Evolutionary conservation across 2,329 filamentous ascomycete genomes (phyloP), one percentile per base, ranked within the genome.

Genomic region (Trichoderma sp.): DNA sequence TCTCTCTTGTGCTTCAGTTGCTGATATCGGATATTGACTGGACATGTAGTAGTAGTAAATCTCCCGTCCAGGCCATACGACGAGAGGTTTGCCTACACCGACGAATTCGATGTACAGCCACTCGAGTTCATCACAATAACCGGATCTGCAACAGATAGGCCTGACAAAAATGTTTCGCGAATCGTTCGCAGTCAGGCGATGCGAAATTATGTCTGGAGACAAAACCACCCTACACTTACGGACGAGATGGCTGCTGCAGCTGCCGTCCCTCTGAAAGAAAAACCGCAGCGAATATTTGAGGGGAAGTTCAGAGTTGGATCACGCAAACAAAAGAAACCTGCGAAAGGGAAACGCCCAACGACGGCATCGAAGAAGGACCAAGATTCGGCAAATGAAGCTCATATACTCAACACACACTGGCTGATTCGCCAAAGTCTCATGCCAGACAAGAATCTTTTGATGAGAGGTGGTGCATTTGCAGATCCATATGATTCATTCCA

Each of bases 71-170:
- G 45, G 8, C 22, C 59, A 25, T 22, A 52, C 22, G 59, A 63
- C 48, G 34, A 64, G 29, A 54, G 48, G 7, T 42, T 54, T 29
- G 42, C 60, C 17, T 64, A 34, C 48, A 64, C 48, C 5, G 22
- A 64, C 45, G 60, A 54, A n/a, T 54, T 54, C n/a, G 60, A 64
- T 54, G 60, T 53, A 32, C 60, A 64, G 29, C 60, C 60, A 12
- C 50, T 64, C 25, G 60, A 64, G 17, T 64, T 64, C 8, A 42
- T 64, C 48, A 53, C 60, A 32, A 34, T 64, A 7, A 64, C 60
- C 15, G 48, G 60, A 25, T 27, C 60, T 3, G 19, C 50, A 42
- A 39, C 45, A 13, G n/a, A 54, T 42, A 34, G n/a, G 13, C 58
- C 17, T 13, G 17, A 54, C n/a, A 64, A 29, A 15, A 32, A 54